These are phyloP conservation scores for Novymonas esmeraldas DNA, from an alignment of 208 protist species.

Conservation along the genomic window DNA sequence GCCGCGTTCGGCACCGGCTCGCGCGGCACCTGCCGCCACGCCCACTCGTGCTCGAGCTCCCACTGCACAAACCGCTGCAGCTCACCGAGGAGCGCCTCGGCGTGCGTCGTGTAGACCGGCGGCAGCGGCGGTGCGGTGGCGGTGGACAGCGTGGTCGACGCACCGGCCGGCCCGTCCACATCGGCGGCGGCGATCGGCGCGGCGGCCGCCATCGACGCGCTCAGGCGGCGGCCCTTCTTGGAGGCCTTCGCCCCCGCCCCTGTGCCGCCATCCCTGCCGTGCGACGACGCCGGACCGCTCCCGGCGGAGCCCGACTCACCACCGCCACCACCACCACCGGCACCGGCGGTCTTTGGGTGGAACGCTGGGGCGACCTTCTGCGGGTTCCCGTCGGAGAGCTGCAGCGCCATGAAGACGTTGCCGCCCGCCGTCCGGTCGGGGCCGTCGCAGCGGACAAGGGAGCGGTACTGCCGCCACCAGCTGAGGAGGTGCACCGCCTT, in stretches of 20 bases:
- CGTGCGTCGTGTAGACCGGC: conserved; percentile 24
- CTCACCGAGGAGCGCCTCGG: conserved; percentile 18
- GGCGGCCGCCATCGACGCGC: not conserved
- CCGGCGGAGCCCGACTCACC: not conserved
- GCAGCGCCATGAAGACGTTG: conserved; percentile 6
- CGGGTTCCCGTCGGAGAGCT: conserved; percentile 31
- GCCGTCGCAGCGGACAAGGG: conserved; percentile 29
- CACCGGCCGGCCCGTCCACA: conserved; percentile 19
- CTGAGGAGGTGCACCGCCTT: conserved; percentile 73
- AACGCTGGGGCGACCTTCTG: not conserved
- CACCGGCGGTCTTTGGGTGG: not conserved
- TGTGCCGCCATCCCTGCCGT: conserved; percentile 1
- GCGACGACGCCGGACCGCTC: not conserved
- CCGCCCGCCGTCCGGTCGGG: too few species aligned
- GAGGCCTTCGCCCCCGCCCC: not conserved
- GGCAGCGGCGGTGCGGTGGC: not conserved
- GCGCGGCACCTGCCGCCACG: conserved; percentile 56
- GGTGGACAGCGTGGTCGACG: not conserved
- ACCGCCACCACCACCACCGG: not conserved
- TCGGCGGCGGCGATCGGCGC: conserved; percentile 30
- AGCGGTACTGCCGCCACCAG: conserved; percentile 37
- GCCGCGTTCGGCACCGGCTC: conserved; percentile 16
- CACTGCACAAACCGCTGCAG: conserved; percentile 45
- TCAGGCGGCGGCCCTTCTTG: conserved; percentile 14
- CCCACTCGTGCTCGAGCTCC: conserved; percentile 63